Base-by-base conservation (phyloP, 2,329 filamentous ascomycete genomes). In the Trichoderma pleuroti region DNA sequence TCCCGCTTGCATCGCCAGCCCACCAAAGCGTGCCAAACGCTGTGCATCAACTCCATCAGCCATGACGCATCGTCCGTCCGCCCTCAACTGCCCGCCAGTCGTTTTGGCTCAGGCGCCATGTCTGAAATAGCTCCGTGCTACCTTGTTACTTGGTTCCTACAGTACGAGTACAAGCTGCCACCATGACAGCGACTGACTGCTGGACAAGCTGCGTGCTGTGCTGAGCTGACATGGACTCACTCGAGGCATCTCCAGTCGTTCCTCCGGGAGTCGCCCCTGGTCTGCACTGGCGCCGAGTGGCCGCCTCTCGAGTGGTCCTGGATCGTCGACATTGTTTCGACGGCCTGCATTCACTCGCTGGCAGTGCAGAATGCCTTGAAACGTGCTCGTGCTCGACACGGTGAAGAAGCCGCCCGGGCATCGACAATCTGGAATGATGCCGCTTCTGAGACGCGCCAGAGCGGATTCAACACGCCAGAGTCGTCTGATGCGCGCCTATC, bases 221-320 rank as follows among this genome's bases (percentile, higher is more conserved):
- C n/a, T n/a, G n/a, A n/a, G n/a, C n/a, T 32, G 28, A 57, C 24
- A 28, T 32, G 14, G 3, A 5, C 30, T 28, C n/a, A 30, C 28
- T n/a, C 1, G n/a, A 21, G 28, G 16, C 30, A 32, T 28, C 59
- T 36, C 42, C 34, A 42, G 67, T 39, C 30, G 30, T 39, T 69
- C 57, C 39, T 69, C 67, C 46, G 59, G 8, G 39, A 42, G 39
- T 16, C 3, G 12, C 21, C 54, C 39, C 56, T 16, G 28, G 42
- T 54, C 26, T 24, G 24, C 72, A 68, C 72, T 66, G 59, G 36
- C 59, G 59, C 67, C 57, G 57, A n/a, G 60, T 70, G 21, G 69
- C 61, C 62, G 56, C 65, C 36, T 30, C 34, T 69, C 57, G 69
- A 72, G 49, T 72, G 70, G 73, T 46, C 39, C 46, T 75, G 49